Conservation (phyloP, 108 stramenopile species). For the Parietichytrium sp. region DNA sequence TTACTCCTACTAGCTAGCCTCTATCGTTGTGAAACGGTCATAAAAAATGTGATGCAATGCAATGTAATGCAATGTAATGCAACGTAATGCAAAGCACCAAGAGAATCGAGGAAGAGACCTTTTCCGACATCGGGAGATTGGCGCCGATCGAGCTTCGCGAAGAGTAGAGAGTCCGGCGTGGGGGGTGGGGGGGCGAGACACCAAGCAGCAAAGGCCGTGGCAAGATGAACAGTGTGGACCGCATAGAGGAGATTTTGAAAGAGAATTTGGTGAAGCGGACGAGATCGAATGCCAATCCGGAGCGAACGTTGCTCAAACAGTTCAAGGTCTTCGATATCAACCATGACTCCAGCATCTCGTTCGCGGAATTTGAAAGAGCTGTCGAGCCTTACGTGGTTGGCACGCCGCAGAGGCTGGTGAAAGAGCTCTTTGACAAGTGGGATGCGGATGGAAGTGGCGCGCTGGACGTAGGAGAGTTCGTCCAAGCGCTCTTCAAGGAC, state of each 20-base stretch:
- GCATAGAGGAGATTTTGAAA: neutral
- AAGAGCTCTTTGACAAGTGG: neutral
- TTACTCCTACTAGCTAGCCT: no score
- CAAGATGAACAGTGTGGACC: constrained; percentile 27
- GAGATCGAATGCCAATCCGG: neutral
- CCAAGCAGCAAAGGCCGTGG: no score
- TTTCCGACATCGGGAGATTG: no score
- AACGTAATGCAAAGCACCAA: no score
- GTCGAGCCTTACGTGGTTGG: constrained; percentile 5
- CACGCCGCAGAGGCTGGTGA: neutral
- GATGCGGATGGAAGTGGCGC: neutral
- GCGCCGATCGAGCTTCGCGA: no score
- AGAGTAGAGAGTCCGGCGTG: no score
- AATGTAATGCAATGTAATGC: no score
- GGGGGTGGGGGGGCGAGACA: no score
- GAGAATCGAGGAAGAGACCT: no score
- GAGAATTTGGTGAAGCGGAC: constrained; percentile 21
- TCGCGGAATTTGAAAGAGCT: neutral
- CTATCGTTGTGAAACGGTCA: no score
- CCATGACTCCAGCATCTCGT: neutral
- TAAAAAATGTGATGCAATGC: no score
- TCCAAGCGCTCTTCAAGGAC: neutral
- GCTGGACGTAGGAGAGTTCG: neutral
- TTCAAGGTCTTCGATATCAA: constrained; percentile 1
- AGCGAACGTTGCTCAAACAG: constrained; percentile 13